Conservation (phyloP, 1,139 yeast species). For the Zygotorulaspora mrakii region DNA sequence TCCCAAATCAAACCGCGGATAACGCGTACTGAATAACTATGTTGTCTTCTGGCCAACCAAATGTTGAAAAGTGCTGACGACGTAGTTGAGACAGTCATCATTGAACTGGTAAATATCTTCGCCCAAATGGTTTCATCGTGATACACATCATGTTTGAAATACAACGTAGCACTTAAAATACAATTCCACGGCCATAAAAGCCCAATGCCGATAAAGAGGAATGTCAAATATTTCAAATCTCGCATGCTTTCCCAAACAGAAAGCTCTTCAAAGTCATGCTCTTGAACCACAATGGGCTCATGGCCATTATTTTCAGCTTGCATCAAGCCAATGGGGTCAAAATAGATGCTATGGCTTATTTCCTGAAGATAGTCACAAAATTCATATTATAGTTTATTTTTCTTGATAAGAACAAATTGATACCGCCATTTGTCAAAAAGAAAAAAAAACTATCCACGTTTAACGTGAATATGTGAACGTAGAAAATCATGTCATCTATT, state of each 20-base stretch:
- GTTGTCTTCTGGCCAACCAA: conserved; percentile 68
- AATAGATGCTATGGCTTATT: conserved; percentile 2
- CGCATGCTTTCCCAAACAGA: conserved; percentile 18
- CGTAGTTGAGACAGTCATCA: conserved; percentile 85
- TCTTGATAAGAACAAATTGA: too few relatives aligned
- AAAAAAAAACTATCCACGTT: neutral
- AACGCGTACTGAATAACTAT: conserved; percentile 58
- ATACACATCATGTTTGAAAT: conserved; percentile 62
- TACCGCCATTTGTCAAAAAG: too few relatives aligned
- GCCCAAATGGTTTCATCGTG: conserved; percentile 50
- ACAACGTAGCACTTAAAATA: conserved; percentile 79
- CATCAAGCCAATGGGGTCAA: neutral
- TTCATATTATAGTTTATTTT: too few relatives aligned
- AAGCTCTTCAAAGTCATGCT: neutral
- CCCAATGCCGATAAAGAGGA: conserved; percentile 67
- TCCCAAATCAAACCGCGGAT: conserved; percentile 57
- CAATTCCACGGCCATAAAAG: conserved; percentile 97
- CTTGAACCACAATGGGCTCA: neutral
- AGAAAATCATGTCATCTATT: conserved; percentile 11
- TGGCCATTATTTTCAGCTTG: neutral
- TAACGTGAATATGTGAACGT: neutral
- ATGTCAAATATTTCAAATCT: conserved; percentile 54
- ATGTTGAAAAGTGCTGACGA: conserved; percentile 60
- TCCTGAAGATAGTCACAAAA: too few relatives aligned
- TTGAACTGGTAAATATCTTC: conserved; percentile 68